Evolutionary conservation across 2,329 filamentous ascomycete species (phyloP), one percentile per base, ranked within the genome.

Genomic region (Biscogniauxia mediterranea): DNA sequence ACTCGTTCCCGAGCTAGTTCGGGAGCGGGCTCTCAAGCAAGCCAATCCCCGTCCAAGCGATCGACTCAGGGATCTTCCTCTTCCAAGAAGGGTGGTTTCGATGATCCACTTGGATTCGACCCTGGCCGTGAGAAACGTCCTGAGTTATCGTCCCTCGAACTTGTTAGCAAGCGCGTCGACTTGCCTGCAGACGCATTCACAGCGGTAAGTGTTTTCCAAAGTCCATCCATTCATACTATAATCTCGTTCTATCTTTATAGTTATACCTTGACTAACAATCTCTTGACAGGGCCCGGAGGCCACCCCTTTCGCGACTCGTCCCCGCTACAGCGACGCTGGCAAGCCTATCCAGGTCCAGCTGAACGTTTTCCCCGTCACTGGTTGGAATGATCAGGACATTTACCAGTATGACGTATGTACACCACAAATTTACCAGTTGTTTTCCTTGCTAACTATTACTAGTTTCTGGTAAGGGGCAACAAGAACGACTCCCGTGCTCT

Each of bases 391-490:
- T 1, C 83, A 80, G 13, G 83, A 85, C 0, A 85, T 97, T 21
- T 88, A 88, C 64, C 93, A 97, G 72, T 98, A 94, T 68, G 92
- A 97, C 78, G 91, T 93, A 78, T 83, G 89, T 83, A 8, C 57
- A n/a, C 6, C 28, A 32, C n/a, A n/a, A n/a, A n/a, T 32, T 1
- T 4, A 13, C 1, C 2, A 13, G 0, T 19, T 17, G 11, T 6
- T 46, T 46, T 2, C 19, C 5, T 19, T 11, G 50, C 66, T 66
- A 57, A 67, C n/a, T 20, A 1, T n/a, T 11, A 26, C n/a, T 61
- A 92, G 90, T 79, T 96, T 25, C 72, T 82, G 3, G 82, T 94
- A 52, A 85, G 87, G 1, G 85, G 82, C 1, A 86, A 86, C 8
- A 78, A 77, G 60, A 91, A 89, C 75, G 71, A 68, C 1, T 65